These are phyloP conservation scores for Rhodofomes roseus DNA, from an alignment of 1,284 basidiomycete species.

Conservation along the genomic window DNA sequence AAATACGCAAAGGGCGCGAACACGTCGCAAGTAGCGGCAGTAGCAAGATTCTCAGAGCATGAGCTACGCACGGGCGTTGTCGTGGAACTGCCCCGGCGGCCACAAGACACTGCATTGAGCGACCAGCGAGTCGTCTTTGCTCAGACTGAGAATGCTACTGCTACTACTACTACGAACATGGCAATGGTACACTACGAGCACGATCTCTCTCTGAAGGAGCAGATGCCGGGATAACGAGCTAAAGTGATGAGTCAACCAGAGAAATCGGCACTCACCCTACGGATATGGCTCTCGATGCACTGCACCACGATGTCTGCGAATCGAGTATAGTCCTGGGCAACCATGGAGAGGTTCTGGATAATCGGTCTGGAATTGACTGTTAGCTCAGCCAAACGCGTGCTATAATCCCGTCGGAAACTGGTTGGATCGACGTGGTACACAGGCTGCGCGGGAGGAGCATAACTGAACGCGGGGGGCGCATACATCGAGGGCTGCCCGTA, in stretches of 20 bases:
- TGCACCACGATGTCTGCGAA: slow-evolving; percentile 83
- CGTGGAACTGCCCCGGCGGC: slow-evolving; percentile 3
- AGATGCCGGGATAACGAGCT: slow-evolving; percentile 4
- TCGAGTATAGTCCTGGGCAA: slow-evolving; percentile 85
- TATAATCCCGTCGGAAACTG: slow-evolving; percentile 80
- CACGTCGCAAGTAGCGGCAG: slow-evolving; percentile 10
- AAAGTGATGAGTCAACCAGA: slow-evolving; percentile 9
- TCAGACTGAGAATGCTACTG: slow-evolving; percentile 14
- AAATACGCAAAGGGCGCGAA: slow-evolving; percentile 23
- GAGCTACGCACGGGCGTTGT: slow-evolving; percentile 8
- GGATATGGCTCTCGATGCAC: slow-evolving; percentile 86
- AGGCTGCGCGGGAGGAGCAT: slow-evolving; percentile 31
- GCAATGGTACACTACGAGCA: slow-evolving; percentile 12
- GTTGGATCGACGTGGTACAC: slow-evolving; percentile 62
- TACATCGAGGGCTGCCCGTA: slow-evolving; percentile 39
- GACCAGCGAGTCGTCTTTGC: slow-evolving; percentile 22
- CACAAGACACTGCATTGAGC: slow-evolving; percentile 10
- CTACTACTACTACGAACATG: slow-evolving; percentile 19
- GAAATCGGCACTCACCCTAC: slow-evolving; percentile 66
- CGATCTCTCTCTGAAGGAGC: background rate
- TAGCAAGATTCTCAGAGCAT: slow-evolving; percentile 14
- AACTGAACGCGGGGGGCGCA: slow-evolving; percentile 36
- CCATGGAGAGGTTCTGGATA: slow-evolving; percentile 92
- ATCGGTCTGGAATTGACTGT: slow-evolving; percentile 95
- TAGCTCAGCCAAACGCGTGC: slow-evolving; percentile 75